phyloP scores from a whole-genome alignment of 1,284 basidiomycete species.

The Ganoderma lucidum region DNA sequence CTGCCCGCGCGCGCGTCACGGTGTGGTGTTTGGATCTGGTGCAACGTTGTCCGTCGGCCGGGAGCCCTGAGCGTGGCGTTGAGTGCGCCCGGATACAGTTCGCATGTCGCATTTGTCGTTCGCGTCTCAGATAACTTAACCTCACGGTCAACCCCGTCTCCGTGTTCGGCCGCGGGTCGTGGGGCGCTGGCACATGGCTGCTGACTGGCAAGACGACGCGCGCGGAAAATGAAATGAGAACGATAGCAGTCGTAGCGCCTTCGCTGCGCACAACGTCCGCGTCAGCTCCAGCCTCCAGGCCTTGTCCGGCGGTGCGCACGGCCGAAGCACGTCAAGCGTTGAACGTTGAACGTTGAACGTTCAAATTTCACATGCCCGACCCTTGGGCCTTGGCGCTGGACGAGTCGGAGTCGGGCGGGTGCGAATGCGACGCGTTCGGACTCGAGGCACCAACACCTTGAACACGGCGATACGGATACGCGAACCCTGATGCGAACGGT shows the following conservation, averaged over 20 bases:
- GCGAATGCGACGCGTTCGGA: neutral
- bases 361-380: neutral
- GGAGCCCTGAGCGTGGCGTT: neutral
- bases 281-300: neutral
- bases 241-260: neutral
- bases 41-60: slow-evolving; percentile 3
- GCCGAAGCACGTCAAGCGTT: neutral
- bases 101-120: neutral
- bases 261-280: neutral
- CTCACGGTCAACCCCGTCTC: neutral
- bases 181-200: neutral
- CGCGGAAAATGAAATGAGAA: neutral
- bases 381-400: neutral
- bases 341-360: neutral
- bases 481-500: neutral
- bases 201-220: neutral
- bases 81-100: neutral
- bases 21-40: neutral
- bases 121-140: neutral
- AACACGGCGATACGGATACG: neutral
- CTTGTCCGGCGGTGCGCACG: neutral
- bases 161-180: too few species aligned
- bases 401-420: neutral
- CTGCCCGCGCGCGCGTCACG: neutral
- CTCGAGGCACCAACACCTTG: neutral